phyloP scores from a whole-genome alignment of 2,329 filamentous ascomycete genomes.

The Scytalidium sp. region DNA sequence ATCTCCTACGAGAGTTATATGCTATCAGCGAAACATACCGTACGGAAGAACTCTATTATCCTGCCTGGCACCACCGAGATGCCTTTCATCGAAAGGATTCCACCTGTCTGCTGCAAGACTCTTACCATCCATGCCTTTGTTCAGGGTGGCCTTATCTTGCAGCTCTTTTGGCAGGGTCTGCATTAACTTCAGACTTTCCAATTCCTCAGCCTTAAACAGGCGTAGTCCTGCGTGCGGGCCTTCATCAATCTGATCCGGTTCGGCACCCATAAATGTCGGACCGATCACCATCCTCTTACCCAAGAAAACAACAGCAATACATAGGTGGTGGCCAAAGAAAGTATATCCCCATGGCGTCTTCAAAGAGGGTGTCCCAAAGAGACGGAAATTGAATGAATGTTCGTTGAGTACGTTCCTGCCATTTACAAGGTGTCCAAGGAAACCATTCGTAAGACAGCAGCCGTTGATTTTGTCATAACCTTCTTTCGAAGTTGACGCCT shows the following conservation, averaged over 20 bases:
- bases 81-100: slow-evolving; percentile 79
- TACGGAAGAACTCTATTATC: slow-evolving; percentile 76
- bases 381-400: slow-evolving; percentile 25
- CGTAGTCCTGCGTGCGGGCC: slow-evolving; percentile 22
- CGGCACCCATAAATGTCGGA: slow-evolving; percentile 77
- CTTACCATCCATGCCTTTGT: slow-evolving; percentile 28
- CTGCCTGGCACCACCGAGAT: slow-evolving; percentile 73
- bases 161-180: slow-evolving; percentile 21
- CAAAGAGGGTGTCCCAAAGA: slow-evolving; percentile 22
- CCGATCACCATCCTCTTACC: slow-evolving; percentile 63
- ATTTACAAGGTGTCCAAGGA: slow-evolving; percentile 24
- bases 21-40: slow-evolving; percentile 24
- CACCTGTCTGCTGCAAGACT: slow-evolving; percentile 54
- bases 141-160: slow-evolving; percentile 25
- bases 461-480: slow-evolving; percentile 24
- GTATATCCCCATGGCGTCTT: slow-evolving; percentile 23
- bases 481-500: slow-evolving; percentile 18
- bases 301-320: slow-evolving; percentile 68
- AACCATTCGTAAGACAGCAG: slow-evolving; percentile 24
- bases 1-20: no score
- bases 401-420: slow-evolving; percentile 24
- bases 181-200: slow-evolving; percentile 26
- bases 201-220: slow-evolving; percentile 20
- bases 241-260: slow-evolving; percentile 57
- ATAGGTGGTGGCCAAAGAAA: slow-evolving; percentile 73